Percentiles rank a stretch among this genome's conserved stretches.
These are phyloP conservation scores for Yamadazyma spencermartinsiae DNA, from an alignment of 1,139 yeast genomes.

Conservation along the genomic window DNA sequence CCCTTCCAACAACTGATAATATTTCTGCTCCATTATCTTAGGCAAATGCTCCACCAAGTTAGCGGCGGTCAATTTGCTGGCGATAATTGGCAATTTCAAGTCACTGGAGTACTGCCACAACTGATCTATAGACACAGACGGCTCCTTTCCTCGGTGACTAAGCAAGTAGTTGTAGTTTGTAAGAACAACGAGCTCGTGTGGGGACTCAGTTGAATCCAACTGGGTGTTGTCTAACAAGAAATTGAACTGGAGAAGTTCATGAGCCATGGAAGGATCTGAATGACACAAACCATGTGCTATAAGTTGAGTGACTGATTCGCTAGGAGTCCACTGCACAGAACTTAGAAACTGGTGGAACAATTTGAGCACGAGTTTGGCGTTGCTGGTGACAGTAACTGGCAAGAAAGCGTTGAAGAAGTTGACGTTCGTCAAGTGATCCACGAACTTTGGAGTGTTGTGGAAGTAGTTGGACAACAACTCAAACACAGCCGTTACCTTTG, in stretches of 20 bases:
- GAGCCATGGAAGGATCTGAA: constrained; percentile 5
- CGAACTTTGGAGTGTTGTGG: constrained; percentile 7
- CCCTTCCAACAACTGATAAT: background rate
- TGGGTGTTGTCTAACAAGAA: background rate
- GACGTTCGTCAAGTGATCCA: constrained; percentile 8
- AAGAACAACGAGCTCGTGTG: background rate
- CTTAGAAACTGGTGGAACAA: background rate
- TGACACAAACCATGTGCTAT: background rate
- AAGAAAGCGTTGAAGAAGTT: constrained; percentile 10
- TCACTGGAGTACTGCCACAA: background rate
- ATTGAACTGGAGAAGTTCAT: constrained; percentile 1
- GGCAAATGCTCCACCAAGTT: background rate
- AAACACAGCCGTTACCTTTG: constrained; percentile 15
- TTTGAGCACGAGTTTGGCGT: background rate
- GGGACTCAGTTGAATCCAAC: background rate
- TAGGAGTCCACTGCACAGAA: background rate
- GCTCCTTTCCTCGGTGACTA: background rate
- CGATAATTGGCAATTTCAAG: background rate
- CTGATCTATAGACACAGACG: background rate
- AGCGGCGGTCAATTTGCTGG: background rate
- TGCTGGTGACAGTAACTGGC: background rate
- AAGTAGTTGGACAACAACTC: constrained; percentile 44
- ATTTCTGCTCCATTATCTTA: background rate
- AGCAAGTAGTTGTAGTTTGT: background rate
- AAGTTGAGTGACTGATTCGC: background rate